These are phyloP conservation scores for Fusarium sp. DNA, from an alignment of 2,329 filamentous ascomycete species.

Conservation along the genomic window DNA sequence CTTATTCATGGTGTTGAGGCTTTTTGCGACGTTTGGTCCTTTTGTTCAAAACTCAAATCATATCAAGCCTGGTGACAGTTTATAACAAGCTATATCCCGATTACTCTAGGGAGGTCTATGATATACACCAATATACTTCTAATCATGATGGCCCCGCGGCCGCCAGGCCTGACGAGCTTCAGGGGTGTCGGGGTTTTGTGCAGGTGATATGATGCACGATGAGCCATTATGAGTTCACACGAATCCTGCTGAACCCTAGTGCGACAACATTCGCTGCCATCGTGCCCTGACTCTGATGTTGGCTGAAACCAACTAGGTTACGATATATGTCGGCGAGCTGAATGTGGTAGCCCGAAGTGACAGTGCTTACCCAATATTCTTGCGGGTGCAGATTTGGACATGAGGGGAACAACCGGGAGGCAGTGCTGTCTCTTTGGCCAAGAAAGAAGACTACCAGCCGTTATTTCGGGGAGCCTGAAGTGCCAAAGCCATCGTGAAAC, in stretches of 20 bases:
- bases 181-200: neutral
- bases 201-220: neutral
- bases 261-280: neutral
- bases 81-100: neutral
- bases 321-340: slow-evolving; percentile 26
- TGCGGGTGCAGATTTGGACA: neutral
- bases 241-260: neutral
- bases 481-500: slow-evolving; percentile 24
- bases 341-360: slow-evolving; percentile 24
- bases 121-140: neutral
- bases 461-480: slow-evolving; percentile 4
- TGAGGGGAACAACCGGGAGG: neutral
- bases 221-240: slow-evolving; percentile 7
- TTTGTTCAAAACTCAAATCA: neutral
- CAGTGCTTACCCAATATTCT: neutral
- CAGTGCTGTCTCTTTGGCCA: neutral
- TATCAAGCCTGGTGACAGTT: neutral
- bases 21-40: neutral
- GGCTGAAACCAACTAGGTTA: neutral
- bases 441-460: neutral
- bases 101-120: neutral
- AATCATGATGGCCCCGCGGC: neutral
- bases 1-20: slow-evolving; percentile 14
- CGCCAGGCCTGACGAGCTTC: neutral
- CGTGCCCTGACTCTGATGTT: neutral